These are phyloP conservation scores for Saturnispora mendoncae DNA, from an alignment of 805 yeast species.

Conservation along the genomic window DNA sequence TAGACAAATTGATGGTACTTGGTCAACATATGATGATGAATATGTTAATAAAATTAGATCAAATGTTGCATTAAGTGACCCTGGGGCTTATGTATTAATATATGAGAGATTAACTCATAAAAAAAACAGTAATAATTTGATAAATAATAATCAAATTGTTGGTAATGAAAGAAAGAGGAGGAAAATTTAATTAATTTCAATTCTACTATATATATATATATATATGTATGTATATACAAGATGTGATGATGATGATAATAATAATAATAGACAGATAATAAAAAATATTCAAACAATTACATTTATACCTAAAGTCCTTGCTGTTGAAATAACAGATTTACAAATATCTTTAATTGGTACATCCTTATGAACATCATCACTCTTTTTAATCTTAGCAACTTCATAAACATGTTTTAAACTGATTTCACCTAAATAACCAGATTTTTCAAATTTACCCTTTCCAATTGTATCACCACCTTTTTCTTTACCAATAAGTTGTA, in stretches of 20 bases:
- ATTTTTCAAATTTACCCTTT: slow-evolving; percentile 44
- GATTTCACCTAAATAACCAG: slow-evolving; percentile 29
- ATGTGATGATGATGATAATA: background rate
- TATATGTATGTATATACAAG: too few relatives aligned
- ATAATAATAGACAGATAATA: background rate
- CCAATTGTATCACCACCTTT: slow-evolving; percentile 74
- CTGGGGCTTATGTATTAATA: slow-evolving; percentile 82
- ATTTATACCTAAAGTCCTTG: slow-evolving; percentile 79
- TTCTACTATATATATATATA: background rate
- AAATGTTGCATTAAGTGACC: slow-evolving; percentile 66
- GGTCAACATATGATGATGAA: slow-evolving; percentile 96
- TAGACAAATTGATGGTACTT: slow-evolving; percentile 81
- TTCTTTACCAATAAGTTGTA: slow-evolving; percentile 69
- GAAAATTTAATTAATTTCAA: background rate
- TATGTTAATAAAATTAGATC: slow-evolving; percentile 67
- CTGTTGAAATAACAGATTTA: slow-evolving; percentile 78
- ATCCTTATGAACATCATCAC: slow-evolving; percentile 68
- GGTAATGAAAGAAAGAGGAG: background rate
- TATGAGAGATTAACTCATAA: slow-evolving; percentile 71
- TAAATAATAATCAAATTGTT: too few relatives aligned
- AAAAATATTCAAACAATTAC: slow-evolving; percentile 50
- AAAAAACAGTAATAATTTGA: too few relatives aligned
- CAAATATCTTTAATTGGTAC: slow-evolving; percentile 67
- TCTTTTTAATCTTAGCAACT: slow-evolving; percentile 87
- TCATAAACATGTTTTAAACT: slow-evolving; percentile 88